Conservation (phyloP, 495 filamentous ascomycete genomes). For the Talaromyces wortmannii region DNA sequence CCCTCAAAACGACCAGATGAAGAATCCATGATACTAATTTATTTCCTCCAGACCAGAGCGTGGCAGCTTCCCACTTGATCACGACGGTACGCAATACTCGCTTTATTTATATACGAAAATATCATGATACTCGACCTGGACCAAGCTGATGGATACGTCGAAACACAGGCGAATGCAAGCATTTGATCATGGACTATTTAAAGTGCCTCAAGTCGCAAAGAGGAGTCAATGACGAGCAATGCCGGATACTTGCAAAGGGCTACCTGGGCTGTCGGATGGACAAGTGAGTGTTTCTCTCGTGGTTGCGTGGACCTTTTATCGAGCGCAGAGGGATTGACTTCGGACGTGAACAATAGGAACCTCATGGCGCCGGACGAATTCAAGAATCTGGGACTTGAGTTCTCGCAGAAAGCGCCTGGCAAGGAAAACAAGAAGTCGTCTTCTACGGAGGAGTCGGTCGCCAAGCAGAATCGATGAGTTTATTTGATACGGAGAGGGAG, state of each 20-base stretch:
- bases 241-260: slow-evolving; percentile 74
- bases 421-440: not conserved
- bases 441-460: not conserved
- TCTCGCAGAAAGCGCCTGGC: slow-evolving; percentile 29
- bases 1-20: not conserved
- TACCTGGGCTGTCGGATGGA: slow-evolving; percentile 95
- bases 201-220: slow-evolving; percentile 72
- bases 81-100: slow-evolving; percentile 60
- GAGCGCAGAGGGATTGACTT: too few relatives aligned
- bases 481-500: too few relatives aligned
- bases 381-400: slow-evolving; percentile 80
- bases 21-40: not conserved
- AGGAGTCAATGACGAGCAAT: slow-evolving; percentile 80
- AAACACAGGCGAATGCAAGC: slow-evolving; percentile 79
- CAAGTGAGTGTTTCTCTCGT: slow-evolving; percentile 47
- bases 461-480: too few relatives aligned
- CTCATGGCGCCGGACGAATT: slow-evolving; percentile 93
- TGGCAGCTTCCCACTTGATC: slow-evolving; percentile 93
- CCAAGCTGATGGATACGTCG: not conserved
- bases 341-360: slow-evolving; percentile 48
- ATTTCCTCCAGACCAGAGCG: slow-evolving; percentile 65
- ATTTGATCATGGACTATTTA: slow-evolving; percentile 76
- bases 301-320: too few relatives aligned
- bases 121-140: not conserved
- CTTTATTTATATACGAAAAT: not conserved